These are phyloP conservation scores for Solanum hybrid DNA, from an alignment of 305 asterid species.

Conservation along the genomic window DNA sequence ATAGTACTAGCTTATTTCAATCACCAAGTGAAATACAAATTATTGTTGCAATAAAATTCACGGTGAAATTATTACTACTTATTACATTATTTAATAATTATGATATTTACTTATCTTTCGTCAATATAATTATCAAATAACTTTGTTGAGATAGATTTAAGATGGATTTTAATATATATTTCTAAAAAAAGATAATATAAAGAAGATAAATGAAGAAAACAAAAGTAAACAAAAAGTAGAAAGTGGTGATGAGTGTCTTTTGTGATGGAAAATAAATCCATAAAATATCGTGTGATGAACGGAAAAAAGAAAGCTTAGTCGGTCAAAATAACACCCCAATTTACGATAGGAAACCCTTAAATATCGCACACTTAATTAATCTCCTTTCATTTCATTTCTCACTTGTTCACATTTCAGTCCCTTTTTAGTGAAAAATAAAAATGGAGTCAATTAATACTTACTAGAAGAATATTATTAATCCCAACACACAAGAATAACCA, in stretches of 20 bases:
- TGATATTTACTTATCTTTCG: not conserved
- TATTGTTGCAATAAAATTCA: not conserved
- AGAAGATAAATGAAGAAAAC: not conserved
- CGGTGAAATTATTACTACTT: not conserved
- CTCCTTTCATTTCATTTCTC: not conserved
- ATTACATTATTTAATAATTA: not conserved
- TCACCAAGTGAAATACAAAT: not conserved
- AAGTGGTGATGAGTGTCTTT: not conserved
- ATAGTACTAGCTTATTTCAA: not conserved
- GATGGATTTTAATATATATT: too few species aligned
- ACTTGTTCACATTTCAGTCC: not conserved
- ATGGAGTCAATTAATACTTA: not conserved
- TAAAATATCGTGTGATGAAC: not conserved
- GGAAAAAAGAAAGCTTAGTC: not conserved
- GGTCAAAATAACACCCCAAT: not conserved
- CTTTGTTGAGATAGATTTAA: not conserved
- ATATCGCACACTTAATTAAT: not conserved
- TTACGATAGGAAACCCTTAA: not conserved
- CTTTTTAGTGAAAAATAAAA: not conserved
- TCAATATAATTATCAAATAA: not conserved
- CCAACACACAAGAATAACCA: slow-evolving; percentile 7
- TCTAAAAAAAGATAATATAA: not conserved
- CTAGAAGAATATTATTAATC: not conserved
- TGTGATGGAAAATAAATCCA: not conserved
- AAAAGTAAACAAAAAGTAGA: not conserved